Evolutionary conservation across 305 asterid species (phyloP).

Genomic region (Vinca major): DNA sequence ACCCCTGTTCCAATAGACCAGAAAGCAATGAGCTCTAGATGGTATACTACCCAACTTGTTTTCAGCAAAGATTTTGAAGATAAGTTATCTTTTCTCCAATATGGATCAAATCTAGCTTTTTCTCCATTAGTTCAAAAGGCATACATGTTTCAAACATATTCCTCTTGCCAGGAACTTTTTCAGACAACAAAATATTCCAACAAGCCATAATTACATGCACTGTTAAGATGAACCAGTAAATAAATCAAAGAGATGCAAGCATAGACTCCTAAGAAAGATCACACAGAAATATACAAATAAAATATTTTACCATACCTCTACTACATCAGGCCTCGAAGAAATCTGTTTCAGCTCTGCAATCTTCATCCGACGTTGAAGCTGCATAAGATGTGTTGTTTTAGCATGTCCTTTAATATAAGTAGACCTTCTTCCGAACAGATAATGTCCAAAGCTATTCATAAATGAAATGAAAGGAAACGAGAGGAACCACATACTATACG

Average conservation of each 20-base stretch:
- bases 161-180: background rate
- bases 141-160: background rate
- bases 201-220: background rate
- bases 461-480: background rate
- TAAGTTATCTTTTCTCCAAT: background rate
- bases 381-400: slow-evolving; percentile 16
- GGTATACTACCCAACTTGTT: background rate
- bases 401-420: slow-evolving; percentile 2
- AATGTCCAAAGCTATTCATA: background rate
- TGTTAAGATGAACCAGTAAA: background rate
- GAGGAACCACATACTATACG: too few relatives aligned
- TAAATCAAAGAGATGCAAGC: background rate
- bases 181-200: background rate
- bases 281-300: background rate
- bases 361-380: slow-evolving; percentile 93
- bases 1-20: background rate
- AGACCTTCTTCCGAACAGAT: slow-evolving; percentile 8
- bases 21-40: background rate
- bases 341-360: slow-evolving; percentile 86
- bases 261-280: background rate
- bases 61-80: background rate
- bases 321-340: slow-evolving; percentile 78
- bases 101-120: background rate
- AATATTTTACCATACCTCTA: slow-evolving; percentile 48
- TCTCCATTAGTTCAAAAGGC: background rate